Evolutionary conservation across 768 basidiomycete species (phyloP).

Genomic region (Fibroporia radiculosa): DNA sequence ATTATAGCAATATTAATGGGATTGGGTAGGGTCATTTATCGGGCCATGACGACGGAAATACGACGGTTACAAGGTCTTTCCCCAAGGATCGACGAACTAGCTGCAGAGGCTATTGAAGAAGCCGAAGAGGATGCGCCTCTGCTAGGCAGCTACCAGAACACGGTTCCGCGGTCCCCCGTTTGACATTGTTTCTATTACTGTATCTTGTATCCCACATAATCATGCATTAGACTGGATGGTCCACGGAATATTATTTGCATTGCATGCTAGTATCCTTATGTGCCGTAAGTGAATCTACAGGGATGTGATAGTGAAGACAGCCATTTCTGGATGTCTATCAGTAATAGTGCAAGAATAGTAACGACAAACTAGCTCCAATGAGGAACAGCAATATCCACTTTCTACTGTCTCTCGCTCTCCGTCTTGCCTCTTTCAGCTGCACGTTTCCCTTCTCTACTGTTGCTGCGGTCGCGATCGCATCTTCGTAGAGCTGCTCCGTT

Average conservation of each 20-base stretch:
- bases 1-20: background rate
- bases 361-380: constrained; percentile 81
- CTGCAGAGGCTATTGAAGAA: constrained; percentile 53
- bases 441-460: constrained; percentile 86
- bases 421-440: constrained; percentile 83
- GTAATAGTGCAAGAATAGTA: constrained; percentile 93
- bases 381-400: constrained; percentile 89
- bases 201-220: no score
- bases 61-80: constrained; percentile 41
- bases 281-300: no score
- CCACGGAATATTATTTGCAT: no score
- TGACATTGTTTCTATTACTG: no score
- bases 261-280: no score
- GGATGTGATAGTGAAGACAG: no score
- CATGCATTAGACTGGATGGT: no score
- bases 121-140: constrained; percentile 57
- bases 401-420: constrained; percentile 80
- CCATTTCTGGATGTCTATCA: no score
- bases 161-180: background rate
- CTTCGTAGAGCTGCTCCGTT: constrained; percentile 91
- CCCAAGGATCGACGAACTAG: constrained; percentile 43
- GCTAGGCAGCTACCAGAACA: constrained; percentile 23
- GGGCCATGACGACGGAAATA: constrained; percentile 54
- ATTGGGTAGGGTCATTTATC: constrained; percentile 54
- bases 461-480: constrained; percentile 81